Percentiles rank a stretch among this genome's conserved stretches.
phyloP scores from a whole-genome alignment of 2,329 filamentous ascomycete species.

The Septoria linicola region DNA sequence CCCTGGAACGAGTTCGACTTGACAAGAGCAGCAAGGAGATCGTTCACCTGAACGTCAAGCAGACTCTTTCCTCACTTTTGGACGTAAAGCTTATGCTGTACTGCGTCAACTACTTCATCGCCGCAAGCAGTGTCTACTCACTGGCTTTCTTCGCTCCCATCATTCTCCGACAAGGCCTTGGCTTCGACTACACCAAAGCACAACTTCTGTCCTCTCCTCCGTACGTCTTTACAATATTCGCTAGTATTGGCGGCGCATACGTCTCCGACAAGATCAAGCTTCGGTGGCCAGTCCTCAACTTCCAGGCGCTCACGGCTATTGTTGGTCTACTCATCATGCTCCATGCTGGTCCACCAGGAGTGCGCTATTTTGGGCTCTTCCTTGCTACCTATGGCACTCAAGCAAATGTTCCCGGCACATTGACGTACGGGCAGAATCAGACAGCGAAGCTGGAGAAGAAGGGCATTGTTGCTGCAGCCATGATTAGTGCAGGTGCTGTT shows the following conservation, averaged over 20 bases:
- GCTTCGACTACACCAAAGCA: constrained; percentile 61
- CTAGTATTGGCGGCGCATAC: constrained; percentile 62
- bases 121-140: constrained; percentile 59
- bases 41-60: constrained; percentile 31
- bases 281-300: constrained; percentile 64
- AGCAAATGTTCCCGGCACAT: constrained; percentile 67
- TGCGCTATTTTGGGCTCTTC: constrained; percentile 74
- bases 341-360: constrained; percentile 56
- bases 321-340: constrained; percentile 73
- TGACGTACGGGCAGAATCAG: constrained; percentile 58
- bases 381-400: constrained; percentile 71
- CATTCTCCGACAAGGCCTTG: constrained; percentile 63
- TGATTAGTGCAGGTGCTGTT: constrained; percentile 43
- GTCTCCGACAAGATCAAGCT: constrained; percentile 65
- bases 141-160: constrained; percentile 78
- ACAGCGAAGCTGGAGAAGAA: constrained; percentile 36
- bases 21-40: constrained; percentile 32
- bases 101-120: constrained; percentile 36
- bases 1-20: constrained; percentile 36
- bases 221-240: constrained; percentile 63
- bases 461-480: constrained; percentile 34
- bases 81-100: constrained; percentile 38
- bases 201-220: constrained; percentile 73
- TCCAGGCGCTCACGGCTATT: constrained; percentile 62
- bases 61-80: constrained; percentile 31